Evolutionary conservation across 306 rosid species (phyloP), one percentile per base, ranked within the genome.

Genomic region (Biancaea sappan): DNA sequence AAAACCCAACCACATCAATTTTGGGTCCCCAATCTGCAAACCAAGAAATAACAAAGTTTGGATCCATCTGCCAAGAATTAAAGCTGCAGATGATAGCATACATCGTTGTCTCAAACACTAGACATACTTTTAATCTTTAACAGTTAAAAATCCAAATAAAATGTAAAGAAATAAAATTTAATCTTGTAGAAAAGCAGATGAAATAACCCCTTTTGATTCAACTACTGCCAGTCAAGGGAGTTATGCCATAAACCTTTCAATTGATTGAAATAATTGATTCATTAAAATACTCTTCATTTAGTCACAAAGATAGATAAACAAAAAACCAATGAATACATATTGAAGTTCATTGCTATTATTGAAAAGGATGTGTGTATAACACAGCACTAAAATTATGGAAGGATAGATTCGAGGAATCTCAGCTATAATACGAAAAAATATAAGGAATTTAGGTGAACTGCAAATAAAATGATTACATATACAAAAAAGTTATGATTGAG

Each of bases 11-110:
- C 61, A 95, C 98, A 79, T 95, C 99, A 66, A 92, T 81, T 87
- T 90, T 90, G 7, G 92, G 92, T 68, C 99, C 99, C 99, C 99
- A 95, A 87, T 95, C 99, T 95, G 91, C 81, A 89, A 81, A 77
- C 14, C 65, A 76, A 81, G 38, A 77, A 66, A 58, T 21, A 40
- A 76, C 35, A 79, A 28, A 53, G 14, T 68, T 66, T 48, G 56
- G 46, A 25, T 62, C 22, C 12, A 53, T 51, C 54, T n/a, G 28
- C 71, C 69, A 62, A 72, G 59, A 69, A 48, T 43, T 60, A 63
- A 63, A 59, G 66, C 43, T 41, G 35, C 18, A 66, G 34, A 76
- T 41, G 22, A 51, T 32, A 21, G 31, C 51, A 67, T 8, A 19
- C 8, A 29, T 64, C 37, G 65, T 40, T 29, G 50, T 68, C 57